Base-by-base conservation (phyloP, 129 eudicot species). In the Tagetes patula region DNA sequence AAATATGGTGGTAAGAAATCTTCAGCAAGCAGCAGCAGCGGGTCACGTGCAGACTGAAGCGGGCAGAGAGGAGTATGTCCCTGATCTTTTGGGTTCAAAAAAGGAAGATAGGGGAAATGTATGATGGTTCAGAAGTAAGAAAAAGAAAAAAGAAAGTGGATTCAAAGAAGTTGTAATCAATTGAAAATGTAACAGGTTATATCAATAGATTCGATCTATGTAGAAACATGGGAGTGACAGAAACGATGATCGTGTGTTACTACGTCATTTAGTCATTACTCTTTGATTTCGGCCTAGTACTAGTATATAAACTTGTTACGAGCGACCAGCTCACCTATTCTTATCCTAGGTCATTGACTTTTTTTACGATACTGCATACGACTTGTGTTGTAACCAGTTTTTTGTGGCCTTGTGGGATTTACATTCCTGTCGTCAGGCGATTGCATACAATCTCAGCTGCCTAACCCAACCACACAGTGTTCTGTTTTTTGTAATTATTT, bases 1-100 rank as follows among this genome's bases (percentile, higher is more conserved):
- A 88, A 73, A 65, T 88, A 82, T 37, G 27, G 82, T 0, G 87
- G 90, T 56, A 85, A 80, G 89, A 83, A 62, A 73, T 75, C 81
- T 65, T 72, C 75, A 70, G 75, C 75, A 58, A 80, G 81, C 56
- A 64, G 82, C 60, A 54, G 59, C 72, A 70, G 83, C 75, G 78
- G 82, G 10, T 70, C 85, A 13, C 65, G 75, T 30, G 80, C 77
- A 48, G 89, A 84, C 79, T 84, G 81, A 87, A 62, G 66, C 20
- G n/a, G 54, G 8, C 4, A 30, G 38, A 14, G 8, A 31, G 2
- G 43, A 54, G 32, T 50, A 31, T 13, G 34, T 33, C 59, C 34
- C 60, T 45, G 36, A 61, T 73, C 77, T 34, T 59, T 47, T 30
- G 13, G 33, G 11, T 45, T 46, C 37, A 46, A 10, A 33, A 31